Conservation (phyloP, 495 filamentous ascomycete genomes). For the Lindgomyces ingoldianus region DNA sequence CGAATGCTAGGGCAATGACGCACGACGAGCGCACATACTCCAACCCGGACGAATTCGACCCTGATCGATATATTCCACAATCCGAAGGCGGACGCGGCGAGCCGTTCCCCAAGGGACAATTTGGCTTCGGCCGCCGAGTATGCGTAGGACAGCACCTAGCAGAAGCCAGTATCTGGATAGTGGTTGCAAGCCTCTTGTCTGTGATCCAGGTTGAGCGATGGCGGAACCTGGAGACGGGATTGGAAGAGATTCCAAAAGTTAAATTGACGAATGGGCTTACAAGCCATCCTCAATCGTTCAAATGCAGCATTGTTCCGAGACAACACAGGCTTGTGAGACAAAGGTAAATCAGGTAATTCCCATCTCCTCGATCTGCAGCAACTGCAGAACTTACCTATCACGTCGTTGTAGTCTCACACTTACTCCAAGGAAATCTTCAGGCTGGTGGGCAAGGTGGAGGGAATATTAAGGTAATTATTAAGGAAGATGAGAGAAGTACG, state of each 20-base stretch:
- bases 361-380: too few relatives aligned
- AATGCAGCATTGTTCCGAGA: neutral
- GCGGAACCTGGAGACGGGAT: neutral
- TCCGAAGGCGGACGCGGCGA: conserved; percentile 53
- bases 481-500: too few relatives aligned
- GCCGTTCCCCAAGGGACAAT: conserved; percentile 53
- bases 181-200: neutral
- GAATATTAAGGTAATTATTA: too few relatives aligned
- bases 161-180: conserved; percentile 13
- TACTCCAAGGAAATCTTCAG: too few relatives aligned
- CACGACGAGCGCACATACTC: conserved; percentile 47
- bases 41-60: conserved; percentile 49
- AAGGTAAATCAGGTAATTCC: neutral
- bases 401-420: too few relatives aligned
- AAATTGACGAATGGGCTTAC: conserved; percentile 5
- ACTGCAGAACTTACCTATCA: too few relatives aligned
- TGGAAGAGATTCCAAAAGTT: conserved; percentile 1
- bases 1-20: conserved; percentile 53
- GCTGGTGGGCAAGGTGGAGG: too few relatives aligned
- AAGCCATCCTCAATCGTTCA: neutral
- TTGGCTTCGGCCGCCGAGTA: conserved; percentile 53
- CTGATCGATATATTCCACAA: conserved; percentile 50
- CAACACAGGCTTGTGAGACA: neutral
- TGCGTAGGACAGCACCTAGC: conserved; percentile 12
- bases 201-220: neutral